Base-by-base conservation (phyloP, 306 rosid species). In the Cicer bijugum region DNA sequence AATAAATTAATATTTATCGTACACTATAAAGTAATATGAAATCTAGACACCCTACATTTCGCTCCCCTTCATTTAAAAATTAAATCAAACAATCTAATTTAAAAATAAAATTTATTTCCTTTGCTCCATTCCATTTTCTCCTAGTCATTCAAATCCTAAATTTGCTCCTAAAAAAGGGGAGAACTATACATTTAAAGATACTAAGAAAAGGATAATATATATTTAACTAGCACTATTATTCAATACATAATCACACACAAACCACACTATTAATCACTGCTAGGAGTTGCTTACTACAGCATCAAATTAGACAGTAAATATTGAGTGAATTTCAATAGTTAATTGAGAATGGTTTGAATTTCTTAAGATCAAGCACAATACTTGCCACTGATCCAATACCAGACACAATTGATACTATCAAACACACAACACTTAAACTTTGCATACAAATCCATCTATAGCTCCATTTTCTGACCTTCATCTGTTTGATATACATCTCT, bases 401-500 rank as follows among this genome's bases (percentile, higher is more conserved):
- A 35, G 96, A 87, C 2, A 82, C 83, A 12, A 63, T 48, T 40
- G 89, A 51, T 15, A 91, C 78, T 15, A 75, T 2, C 5, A 92
- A 71, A 71, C 93, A 88, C 5, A 85, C 74, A 40, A 77, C 28
- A 57, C 92, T 92, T 11, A 92, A 19, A 35, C 67, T 67, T 60
- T 87, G 85, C 67, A 92, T 69, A 56, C 75, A 66, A 10, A 86
- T 35, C 97, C 97, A 92, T 80, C 12, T 81, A 20, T 74, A 33
- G 85, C 92, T 84, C 97, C 97, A 92, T 56, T 56, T 88, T 23
- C 78, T 76, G 9, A 89, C 82, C 75, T 59, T 86, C 88, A 60
- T 89, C 72, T 89, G 93, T 6, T 1, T 40, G 66, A 92, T 89
- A 70, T 83, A 82, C 96, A 92, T 92, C 72, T 88, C 87, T 65